phyloP scores from a whole-genome alignment of 257 asterid genomes.

The Penstemon newberryi region DNA sequence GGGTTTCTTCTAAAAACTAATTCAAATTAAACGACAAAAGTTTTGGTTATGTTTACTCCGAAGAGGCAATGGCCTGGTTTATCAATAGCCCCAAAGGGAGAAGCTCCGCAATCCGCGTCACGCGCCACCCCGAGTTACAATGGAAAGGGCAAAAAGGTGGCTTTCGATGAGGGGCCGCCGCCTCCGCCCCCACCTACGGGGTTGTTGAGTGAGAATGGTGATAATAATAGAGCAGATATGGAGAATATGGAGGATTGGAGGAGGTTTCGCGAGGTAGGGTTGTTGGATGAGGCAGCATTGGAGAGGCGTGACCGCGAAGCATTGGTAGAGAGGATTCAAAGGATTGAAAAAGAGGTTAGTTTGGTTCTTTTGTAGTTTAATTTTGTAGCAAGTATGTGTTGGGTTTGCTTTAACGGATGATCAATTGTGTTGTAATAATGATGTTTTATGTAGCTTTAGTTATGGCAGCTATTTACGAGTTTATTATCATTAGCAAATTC shows the following conservation, averaged over 20 bases:
- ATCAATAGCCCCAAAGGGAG: constrained; percentile 48
- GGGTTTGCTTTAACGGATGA: not conserved
- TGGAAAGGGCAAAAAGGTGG: constrained; percentile 63
- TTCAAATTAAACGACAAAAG: constrained; percentile 9
- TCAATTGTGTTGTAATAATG: not conserved
- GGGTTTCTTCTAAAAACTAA: constrained; percentile 29
- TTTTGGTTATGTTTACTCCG: constrained; percentile 58
- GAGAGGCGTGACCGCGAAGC: constrained; percentile 83
- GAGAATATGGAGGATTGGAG: constrained; percentile 90
- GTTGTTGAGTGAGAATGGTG: no score
- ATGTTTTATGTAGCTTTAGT: no score
- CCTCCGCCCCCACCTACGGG: no score
- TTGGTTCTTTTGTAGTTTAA: not conserved
- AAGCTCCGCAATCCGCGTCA: no score
- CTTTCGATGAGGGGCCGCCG: constrained; percentile 43
- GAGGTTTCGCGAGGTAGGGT: constrained; percentile 74
- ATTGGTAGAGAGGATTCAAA: constrained; percentile 44
- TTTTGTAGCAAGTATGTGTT: no score
- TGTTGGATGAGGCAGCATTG: constrained; percentile 69
- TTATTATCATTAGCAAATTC: no score
- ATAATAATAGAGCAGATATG: constrained; percentile 27
- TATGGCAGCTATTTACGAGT: no score
- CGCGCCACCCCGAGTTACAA: no score
- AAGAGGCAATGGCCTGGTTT: constrained; percentile 56
- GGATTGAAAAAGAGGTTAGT: constrained; percentile 75